phyloP scores from a whole-genome alignment of 139 green algal genomes.

The Chlamydomonas sphaeroides region DNA sequence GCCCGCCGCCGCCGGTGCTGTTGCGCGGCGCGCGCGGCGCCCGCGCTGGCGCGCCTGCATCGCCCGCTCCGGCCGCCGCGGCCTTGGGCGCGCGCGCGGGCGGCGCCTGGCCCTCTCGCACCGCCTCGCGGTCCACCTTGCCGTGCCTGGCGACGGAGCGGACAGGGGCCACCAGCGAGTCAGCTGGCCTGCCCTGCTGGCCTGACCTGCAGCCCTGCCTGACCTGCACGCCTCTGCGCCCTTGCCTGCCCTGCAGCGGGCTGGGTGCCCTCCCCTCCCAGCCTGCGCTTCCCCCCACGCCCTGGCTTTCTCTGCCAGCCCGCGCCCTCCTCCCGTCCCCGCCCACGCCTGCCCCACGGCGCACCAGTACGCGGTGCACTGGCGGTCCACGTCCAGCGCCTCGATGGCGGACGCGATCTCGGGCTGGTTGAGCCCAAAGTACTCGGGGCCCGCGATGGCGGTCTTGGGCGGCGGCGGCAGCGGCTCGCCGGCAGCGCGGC shows the following conservation, averaged over 20 bases:
- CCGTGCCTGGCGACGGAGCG: constrained; percentile 41
- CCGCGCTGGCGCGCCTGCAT: constrained; percentile 34
- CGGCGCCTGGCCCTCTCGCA: constrained; percentile 46
- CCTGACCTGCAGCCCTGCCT: too few relatives aligned
- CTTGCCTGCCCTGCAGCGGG: too few relatives aligned
- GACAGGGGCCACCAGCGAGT: too few relatives aligned
- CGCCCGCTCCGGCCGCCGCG: constrained; percentile 22
- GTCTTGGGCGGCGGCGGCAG: constrained; percentile 91
- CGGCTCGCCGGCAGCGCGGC: constrained; percentile 77
- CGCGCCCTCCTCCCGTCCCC: too few relatives aligned
- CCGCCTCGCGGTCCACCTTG: constrained; percentile 63
- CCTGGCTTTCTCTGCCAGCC: too few relatives aligned
- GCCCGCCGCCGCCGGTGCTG: background rate
- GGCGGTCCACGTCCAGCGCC: constrained; percentile 76
- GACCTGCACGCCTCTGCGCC: too few relatives aligned
- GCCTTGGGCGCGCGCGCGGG: background rate
- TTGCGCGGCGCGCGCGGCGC: background rate
- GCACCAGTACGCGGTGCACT: constrained; percentile 84
- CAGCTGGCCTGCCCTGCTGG: too few relatives aligned
- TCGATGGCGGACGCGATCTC: constrained; percentile 83
- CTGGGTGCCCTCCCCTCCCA: too few relatives aligned
- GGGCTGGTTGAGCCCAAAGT: constrained; percentile 92
- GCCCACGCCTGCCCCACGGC: too few relatives aligned
- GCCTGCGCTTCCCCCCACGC: too few relatives aligned
- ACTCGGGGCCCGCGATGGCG: constrained; percentile 93